Evolutionary conservation across 2,329 filamentous ascomycete genomes (phyloP), one percentile per base, ranked within the genome.

Genomic region (Cercospora sesami): DNA sequence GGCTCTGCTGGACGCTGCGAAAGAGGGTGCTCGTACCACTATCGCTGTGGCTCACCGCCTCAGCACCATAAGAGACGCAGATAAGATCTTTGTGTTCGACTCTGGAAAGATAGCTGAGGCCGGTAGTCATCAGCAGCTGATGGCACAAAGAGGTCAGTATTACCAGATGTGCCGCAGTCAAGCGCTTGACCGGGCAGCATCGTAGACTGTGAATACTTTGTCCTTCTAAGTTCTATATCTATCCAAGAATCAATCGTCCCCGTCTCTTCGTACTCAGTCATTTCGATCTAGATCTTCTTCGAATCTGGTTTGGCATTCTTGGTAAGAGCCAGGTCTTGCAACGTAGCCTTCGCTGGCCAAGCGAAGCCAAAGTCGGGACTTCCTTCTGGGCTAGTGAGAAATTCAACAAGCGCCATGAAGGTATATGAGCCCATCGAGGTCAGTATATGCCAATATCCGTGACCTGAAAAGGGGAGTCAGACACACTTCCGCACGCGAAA

Each of bases 371-470:
- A 39, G 4, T 67, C 70, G 48, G 69, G 67, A 30, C 63, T 71
- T 5, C 63, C 62, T 55, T 71, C 69, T 9, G 69, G 63, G 51
- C 51, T 65, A 6, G 71, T 67, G 8, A 75, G 51, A 45, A 73
- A 73, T 63, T 75, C 74, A 30, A 75, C 71, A 10, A 75, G 62
- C 1, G 73, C 72, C 73, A 75, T 74, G 61, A 74, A 75, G 2
- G 68, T 71, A 58, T 75, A 75, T 1, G 71, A 63, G 8, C 68
- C 53, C 3, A 74, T 65, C 1, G 72, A 91, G 0, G 92, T 95
- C 85, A 94, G 88, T 42, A 94, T 77, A 79, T 94, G 91, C 89
- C 89, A 91, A 87, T 88, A 91, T 5, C 89, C 89, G 78, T 91
- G 89, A 1, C 88, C 62, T 64, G 16, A 14, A 12, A 16, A 26